Conservation (phyloP, 345 rosid genomes). For the Brassica incana region DNA sequence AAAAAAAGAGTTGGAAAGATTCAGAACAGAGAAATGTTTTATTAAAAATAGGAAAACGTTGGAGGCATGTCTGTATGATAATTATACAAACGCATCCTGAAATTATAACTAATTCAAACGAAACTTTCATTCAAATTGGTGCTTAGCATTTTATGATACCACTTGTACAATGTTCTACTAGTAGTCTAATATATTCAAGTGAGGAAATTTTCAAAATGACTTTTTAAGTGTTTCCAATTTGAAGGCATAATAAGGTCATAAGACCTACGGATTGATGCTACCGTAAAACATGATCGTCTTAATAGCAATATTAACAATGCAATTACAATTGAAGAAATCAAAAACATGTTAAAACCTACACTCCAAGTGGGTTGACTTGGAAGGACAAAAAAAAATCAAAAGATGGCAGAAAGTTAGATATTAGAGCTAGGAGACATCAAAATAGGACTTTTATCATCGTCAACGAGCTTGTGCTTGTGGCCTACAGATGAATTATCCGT, state of each 20-base stretch:
- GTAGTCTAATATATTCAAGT: background rate
- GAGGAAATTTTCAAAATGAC: background rate
- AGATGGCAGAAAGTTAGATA: conserved; percentile 4
- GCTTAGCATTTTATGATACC: background rate
- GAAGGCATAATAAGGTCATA: background rate
- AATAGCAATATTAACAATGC: background rate
- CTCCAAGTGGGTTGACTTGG: background rate
- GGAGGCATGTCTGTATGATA: background rate
- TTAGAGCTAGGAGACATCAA: conserved; percentile 11
- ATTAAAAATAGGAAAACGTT: background rate
- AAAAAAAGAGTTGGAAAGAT: background rate
- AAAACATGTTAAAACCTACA: conserved; percentile 11
- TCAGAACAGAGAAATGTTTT: background rate
- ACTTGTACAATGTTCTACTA: background rate
- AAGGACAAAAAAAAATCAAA: conserved; percentile 1
- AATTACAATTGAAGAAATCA: conserved; percentile 12
- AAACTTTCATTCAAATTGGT: background rate
- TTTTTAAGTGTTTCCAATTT: background rate
- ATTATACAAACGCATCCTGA: background rate
- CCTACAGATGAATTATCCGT: conserved; percentile 18
- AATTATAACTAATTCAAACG: background rate
- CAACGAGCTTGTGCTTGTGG: background rate
- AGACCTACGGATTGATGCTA: background rate
- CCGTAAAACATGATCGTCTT: background rate
- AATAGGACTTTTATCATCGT: background rate